phyloP scores from a whole-genome alignment of 768 basidiomycete species.

The Naganishia friedmannii region DNA sequence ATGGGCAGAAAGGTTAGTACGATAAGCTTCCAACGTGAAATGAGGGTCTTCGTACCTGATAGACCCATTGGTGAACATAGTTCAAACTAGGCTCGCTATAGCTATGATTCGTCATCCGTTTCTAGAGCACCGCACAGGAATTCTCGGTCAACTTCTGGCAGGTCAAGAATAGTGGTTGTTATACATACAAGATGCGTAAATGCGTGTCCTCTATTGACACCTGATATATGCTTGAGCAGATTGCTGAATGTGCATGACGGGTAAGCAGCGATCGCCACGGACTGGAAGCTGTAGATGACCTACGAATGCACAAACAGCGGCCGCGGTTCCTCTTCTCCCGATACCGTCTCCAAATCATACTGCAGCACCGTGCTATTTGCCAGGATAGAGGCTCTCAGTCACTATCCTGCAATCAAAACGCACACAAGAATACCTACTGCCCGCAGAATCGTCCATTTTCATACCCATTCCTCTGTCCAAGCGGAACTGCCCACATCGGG shows the following conservation, averaged over 20 bases:
- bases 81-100: constrained; percentile 38
- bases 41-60: constrained; percentile 15
- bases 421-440: constrained; percentile 40
- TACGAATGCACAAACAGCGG: constrained; percentile 46
- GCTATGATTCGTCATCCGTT: constrained; percentile 39
- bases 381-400: neutral
- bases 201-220: constrained; percentile 32
- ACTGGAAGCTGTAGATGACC: neutral
- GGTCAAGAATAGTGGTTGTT: neutral
- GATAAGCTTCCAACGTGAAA: neutral
- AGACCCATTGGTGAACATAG: constrained; percentile 44
- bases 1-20: neutral
- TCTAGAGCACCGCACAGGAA: constrained; percentile 28
- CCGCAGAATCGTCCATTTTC: constrained; percentile 52
- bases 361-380: constrained; percentile 47
- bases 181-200: constrained; percentile 46
- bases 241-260: constrained; percentile 31
- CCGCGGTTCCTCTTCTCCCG: constrained; percentile 30
- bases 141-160: neutral
- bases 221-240: constrained; percentile 51
- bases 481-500: constrained; percentile 50
- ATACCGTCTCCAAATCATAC: constrained; percentile 43
- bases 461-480: constrained; percentile 41
- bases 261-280: neutral
- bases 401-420: neutral